phyloP scores from a whole-genome alignment of 2,329 filamentous ascomycete genomes.

The Sporothrix protearum region DNA sequence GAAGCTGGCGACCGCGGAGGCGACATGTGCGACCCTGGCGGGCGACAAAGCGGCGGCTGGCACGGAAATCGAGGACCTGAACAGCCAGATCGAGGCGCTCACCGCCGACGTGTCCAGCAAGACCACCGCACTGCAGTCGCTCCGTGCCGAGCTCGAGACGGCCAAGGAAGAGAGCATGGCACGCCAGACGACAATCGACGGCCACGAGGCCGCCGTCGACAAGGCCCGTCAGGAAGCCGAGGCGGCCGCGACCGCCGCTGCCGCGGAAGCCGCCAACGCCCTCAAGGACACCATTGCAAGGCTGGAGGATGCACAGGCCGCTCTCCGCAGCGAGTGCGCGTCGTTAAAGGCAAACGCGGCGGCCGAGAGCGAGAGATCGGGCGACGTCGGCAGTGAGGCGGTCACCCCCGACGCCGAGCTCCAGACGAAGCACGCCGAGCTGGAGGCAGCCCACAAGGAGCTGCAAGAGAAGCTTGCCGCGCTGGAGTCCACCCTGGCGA shows the following conservation, averaged over 20 bases:
- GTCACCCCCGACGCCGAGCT: neutral
- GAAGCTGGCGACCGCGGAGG: conserved; percentile 14
- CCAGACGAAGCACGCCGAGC: conserved; percentile 5
- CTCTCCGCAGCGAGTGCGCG: conserved; percentile 14
- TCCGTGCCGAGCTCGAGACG: neutral
- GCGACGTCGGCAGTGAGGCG: neutral
- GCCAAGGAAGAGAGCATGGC: conserved; percentile 13
- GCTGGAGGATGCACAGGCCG: conserved; percentile 16
- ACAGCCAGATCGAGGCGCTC: neutral
- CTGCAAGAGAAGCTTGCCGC: neutral
- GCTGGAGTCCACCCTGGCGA: neutral
- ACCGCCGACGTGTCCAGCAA: conserved; percentile 3
- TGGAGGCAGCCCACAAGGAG: conserved; percentile 11
- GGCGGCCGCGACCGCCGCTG: neutral
- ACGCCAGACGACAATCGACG: neutral
- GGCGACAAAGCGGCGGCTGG: conserved; percentile 6
- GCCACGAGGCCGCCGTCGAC: conserved; percentile 2
- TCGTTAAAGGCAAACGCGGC: neutral
- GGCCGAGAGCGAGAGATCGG: neutral
- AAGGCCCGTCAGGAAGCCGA: neutral
- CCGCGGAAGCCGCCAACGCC: neutral
- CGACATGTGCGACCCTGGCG: neutral
- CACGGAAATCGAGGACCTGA: neutral
- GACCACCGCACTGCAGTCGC: neutral
- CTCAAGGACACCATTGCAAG: neutral